Evolutionary conservation across 345 rosid species (phyloP).

Genomic region (Melaleuca alternifolia): DNA sequence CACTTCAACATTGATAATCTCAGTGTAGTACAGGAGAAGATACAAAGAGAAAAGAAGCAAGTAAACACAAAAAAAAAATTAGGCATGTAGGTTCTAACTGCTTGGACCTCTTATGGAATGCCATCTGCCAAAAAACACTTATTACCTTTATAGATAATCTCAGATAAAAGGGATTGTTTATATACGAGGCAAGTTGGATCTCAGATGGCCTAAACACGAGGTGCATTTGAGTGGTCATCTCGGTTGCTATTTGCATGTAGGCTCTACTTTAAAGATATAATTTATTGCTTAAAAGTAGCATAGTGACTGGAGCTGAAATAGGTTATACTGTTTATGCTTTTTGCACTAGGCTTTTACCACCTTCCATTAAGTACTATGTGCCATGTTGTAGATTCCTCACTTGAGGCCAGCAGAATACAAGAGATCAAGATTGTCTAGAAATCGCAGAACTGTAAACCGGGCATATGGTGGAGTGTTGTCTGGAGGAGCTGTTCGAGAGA

Average conservation of each 20-base stretch:
- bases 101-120: background rate
- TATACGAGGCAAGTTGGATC: background rate
- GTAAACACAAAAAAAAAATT: background rate
- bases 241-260: background rate
- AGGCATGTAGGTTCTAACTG: background rate
- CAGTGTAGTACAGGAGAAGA: background rate
- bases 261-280: background rate
- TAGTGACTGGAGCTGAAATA: background rate
- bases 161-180: background rate
- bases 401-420: background rate
- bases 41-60: background rate
- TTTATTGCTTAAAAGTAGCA: background rate
- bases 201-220: background rate
- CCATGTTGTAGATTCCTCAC: constrained; percentile 50
- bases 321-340: background rate
- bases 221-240: background rate
- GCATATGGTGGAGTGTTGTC: constrained; percentile 10
- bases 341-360: background rate
- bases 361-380: background rate
- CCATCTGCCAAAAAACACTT: background rate
- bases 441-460: background rate
- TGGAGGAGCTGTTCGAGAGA: constrained; percentile 68
- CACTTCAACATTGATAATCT: background rate
- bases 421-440: background rate
- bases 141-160: too few relatives aligned